Evolutionary conservation across 148 eudicot species (phyloP).

Genomic region (Chenopodium album): DNA sequence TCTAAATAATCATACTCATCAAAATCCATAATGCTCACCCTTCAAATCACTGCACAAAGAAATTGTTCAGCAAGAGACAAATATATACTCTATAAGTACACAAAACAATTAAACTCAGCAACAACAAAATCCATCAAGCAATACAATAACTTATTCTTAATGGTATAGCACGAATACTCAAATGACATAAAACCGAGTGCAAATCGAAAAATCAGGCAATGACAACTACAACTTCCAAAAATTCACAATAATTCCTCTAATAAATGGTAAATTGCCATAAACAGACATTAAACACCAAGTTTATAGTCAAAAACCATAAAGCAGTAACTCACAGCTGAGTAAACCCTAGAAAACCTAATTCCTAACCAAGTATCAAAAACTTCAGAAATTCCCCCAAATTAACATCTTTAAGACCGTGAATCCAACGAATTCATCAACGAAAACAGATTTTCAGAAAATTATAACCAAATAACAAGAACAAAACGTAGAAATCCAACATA

Average conservation of each 20-base stretch:
- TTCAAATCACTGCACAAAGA: slow-evolving; percentile 12
- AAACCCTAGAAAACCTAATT: background rate
- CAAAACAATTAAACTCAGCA: background rate
- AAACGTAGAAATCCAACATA: background rate
- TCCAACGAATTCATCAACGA: background rate
- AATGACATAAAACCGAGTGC: background rate
- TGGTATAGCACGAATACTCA: background rate
- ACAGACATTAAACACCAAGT: background rate
- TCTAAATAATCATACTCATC: slow-evolving; percentile 83
- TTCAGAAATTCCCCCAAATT: background rate
- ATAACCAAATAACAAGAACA: background rate
- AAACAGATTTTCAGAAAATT: background rate
- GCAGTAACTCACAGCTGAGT: background rate
- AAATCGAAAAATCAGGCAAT: background rate
- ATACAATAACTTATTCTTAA: background rate
- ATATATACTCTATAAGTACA: background rate
- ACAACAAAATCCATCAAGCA: background rate
- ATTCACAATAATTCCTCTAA: background rate
- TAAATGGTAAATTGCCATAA: background rate
- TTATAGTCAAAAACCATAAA: background rate
- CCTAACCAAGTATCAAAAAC: background rate
- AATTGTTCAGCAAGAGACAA: background rate
- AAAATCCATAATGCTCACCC: slow-evolving; percentile 52
- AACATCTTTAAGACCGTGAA: too few relatives aligned
- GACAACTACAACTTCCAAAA: too few relatives aligned